Conservation (phyloP, 768 basidiomycete species). For the Cystobasidium onofrii region DNA sequence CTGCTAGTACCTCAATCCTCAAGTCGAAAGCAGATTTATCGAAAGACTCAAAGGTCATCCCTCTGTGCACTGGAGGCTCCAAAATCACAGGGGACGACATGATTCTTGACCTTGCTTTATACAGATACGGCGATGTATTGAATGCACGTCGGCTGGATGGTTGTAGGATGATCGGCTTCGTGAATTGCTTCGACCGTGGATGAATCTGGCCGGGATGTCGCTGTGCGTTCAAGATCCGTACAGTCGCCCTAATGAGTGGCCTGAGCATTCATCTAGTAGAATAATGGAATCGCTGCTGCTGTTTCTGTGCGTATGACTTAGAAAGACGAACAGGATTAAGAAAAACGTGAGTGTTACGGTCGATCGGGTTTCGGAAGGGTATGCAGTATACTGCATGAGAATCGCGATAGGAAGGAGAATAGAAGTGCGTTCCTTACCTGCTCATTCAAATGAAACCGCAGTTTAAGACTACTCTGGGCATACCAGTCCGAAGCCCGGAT, state of each 20-base stretch:
- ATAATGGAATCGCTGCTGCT: background rate
- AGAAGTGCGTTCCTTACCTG: no score
- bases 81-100: background rate
- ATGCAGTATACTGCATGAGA: no score
- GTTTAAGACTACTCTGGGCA: no score
- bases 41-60: constrained; percentile 9
- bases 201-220: background rate
- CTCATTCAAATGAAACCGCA: no score
- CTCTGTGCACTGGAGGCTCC: constrained; percentile 4
- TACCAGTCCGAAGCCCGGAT: no score
- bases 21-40: constrained; percentile 9
- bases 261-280: background rate
- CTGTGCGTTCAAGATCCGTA: background rate
- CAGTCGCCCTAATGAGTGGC: background rate
- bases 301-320: background rate
- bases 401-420: no score
- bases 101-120: background rate
- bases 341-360: no score
- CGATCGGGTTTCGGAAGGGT: no score
- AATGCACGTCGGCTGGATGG: background rate
- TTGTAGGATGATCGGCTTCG: background rate
- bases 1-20: constrained; percentile 32
- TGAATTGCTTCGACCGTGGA: background rate
- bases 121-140: background rate
- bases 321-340: background rate